phyloP scores from a whole-genome alignment of 257 asterid genomes.

The Nicotiana paniculata region DNA sequence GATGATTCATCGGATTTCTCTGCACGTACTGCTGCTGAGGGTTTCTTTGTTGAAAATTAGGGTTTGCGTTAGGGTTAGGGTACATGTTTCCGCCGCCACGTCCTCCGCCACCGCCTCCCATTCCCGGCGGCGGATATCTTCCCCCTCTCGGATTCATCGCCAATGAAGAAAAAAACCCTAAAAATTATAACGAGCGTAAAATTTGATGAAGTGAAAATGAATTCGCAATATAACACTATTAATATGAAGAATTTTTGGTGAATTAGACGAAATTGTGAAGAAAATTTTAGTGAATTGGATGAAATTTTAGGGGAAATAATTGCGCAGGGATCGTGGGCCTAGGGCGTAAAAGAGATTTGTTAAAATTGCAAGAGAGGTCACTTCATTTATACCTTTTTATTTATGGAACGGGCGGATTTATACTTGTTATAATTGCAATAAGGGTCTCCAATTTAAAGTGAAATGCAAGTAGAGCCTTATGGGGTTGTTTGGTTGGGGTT shows the following conservation, averaged over 20 bases:
- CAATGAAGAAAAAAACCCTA: constrained; percentile 8
- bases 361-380: constrained; percentile 12
- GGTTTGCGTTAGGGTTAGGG: constrained; percentile 42
- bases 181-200: constrained; percentile 11
- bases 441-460: not conserved
- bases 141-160: constrained; percentile 75
- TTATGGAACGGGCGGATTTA: not conserved
- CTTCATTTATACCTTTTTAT: constrained; percentile 6
- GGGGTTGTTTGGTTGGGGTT: no score
- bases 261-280: not conserved
- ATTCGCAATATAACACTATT: not conserved
- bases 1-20: constrained; percentile 48
- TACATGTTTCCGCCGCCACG: constrained; percentile 40
- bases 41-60: constrained; percentile 62
- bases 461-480: not conserved
- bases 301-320: not conserved
- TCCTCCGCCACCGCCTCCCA: constrained; percentile 57
- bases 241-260: not conserved
- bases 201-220: not conserved
- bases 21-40: constrained; percentile 72
- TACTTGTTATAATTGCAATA: not conserved
- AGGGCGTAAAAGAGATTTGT: constrained; percentile 32
- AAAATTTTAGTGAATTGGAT: not conserved
- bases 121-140: constrained; percentile 96
- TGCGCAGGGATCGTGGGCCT: not conserved